These are phyloP conservation scores for Aureobasidium sp. DNA, from an alignment of 2,329 filamentous ascomycete species.

Conservation along the genomic window DNA sequence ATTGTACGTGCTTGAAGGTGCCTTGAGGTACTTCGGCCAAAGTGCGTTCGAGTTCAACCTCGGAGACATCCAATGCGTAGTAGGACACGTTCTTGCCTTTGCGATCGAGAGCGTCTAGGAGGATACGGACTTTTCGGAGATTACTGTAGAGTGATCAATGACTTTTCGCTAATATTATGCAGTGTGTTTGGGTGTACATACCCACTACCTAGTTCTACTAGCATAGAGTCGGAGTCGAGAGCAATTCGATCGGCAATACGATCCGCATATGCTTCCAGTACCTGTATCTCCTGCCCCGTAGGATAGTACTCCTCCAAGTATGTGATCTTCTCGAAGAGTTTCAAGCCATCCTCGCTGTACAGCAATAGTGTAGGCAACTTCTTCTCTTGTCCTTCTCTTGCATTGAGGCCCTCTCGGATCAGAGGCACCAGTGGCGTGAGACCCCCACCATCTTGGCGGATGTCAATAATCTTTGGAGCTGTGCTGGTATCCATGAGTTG, in stretches of 20 bases:
- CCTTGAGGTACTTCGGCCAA: conserved; percentile 65
- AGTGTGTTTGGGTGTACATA: conserved; percentile 31
- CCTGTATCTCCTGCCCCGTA: conserved; percentile 84
- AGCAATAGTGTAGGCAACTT: conserved; percentile 69
- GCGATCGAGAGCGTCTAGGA: conserved; percentile 75
- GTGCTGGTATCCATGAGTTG: not conserved
- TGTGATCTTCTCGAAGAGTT: conserved; percentile 82
- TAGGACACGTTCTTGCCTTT: conserved; percentile 75
- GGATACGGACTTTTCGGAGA: conserved; percentile 79
- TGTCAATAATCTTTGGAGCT: conserved; percentile 66
- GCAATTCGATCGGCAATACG: conserved; percentile 63
- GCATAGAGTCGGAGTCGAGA: conserved; percentile 52
- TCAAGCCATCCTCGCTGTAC: conserved; percentile 69
- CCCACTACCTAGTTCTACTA: conserved; percentile 94
- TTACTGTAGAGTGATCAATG: conserved; percentile 51
- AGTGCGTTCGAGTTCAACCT: conserved; percentile 74
- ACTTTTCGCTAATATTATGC: not conserved
- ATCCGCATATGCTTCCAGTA: conserved; percentile 62
- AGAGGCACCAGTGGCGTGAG: conserved; percentile 67
- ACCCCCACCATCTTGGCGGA: conserved; percentile 56
- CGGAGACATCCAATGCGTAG: conserved; percentile 81
- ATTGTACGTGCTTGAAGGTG: conserved; percentile 63
- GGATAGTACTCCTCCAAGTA: conserved; percentile 93
- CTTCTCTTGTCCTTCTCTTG: conserved; percentile 50
- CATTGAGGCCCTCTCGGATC: conserved; percentile 57